Base-by-base conservation (phyloP, 345 rosid species). In the Nephelium lappaceum region DNA sequence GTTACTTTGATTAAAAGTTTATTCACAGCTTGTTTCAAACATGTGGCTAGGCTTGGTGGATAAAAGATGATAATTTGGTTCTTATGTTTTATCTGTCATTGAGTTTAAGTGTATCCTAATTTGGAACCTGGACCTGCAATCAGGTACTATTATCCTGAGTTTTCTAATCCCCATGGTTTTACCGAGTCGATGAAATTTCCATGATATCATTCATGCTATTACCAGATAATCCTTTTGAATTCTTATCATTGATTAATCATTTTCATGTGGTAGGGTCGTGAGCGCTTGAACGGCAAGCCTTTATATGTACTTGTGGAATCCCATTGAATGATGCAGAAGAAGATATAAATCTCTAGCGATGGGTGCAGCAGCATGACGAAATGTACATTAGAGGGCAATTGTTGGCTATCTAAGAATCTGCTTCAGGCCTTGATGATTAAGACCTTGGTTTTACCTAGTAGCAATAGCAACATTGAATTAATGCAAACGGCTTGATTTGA, bases 271-370 rank as follows among this genome's bases (percentile, higher is more conserved):
- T 78, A 93, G 97, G 97, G 97, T 25, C 90, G 93, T 1, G 88
- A 87, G 81, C 82, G 84, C 27, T 73, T 90, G 85, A 83, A 84
- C 11, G 93, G 90, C 39, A 92, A 92, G 82, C 87, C 90, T 45
- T 71, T 92, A 25, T 87, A 78, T 36, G 90, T 92, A 25, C 93
- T 92, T 19, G 87, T 90, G 81, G 96, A 92, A 78, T 88, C 91
- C 61, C 87, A 83, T 63, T 91, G 83, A 89, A 18, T 31, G 24
- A 31, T 21, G 42, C 19, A 18, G 67, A 12, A 11, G 67, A 12
- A 23, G 67, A 14, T 25, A 3, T 10, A 57, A 21, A 49, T 47
- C 19, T 66, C 71, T 19, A 11, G 77, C 5, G 11, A 39, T 10
- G 77, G 79, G 78, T 57, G 67, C 72, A 73, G 74, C 51, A 73